These are phyloP conservation scores for Albugo candida DNA, from an alignment of 352 stramenopile species.

Conservation along the genomic window DNA sequence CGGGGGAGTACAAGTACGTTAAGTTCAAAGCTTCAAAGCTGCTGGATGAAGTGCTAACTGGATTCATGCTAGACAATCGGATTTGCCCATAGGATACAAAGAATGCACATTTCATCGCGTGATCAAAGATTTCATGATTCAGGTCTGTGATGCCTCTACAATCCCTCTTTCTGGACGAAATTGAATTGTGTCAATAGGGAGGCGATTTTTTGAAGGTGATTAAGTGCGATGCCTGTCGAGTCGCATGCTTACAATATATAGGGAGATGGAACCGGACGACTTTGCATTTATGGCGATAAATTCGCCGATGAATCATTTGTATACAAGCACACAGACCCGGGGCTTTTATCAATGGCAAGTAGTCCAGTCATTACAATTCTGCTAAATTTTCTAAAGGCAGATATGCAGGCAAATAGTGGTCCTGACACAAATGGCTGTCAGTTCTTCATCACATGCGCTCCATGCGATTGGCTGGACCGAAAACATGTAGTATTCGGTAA, in stretches of 20 bases:
- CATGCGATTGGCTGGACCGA: constrained; percentile 88
- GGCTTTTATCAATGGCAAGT: constrained; percentile 53
- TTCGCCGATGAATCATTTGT: constrained; percentile 70
- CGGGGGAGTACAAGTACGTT: constrained; percentile 84
- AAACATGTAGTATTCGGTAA: constrained; percentile 96
- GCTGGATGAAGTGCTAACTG: constrained; percentile 9
- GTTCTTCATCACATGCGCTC: constrained; percentile 90
- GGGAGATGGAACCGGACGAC: constrained; percentile 60
- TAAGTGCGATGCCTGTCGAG: constrained; percentile 1
- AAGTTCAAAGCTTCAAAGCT: constrained; percentile 4
- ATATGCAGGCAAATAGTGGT: constrained; percentile 80
- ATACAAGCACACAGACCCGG: constrained; percentile 64
- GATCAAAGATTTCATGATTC: constrained; percentile 86
- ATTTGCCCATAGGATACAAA: constrained; percentile 79
- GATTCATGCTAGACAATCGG: constrained; percentile 33
- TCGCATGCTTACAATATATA: constrained; percentile 6
- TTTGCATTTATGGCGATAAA: constrained; percentile 79
- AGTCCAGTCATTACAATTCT: background rate
- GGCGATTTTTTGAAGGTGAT: constrained; percentile 70
- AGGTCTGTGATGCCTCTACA: constrained; percentile 12
- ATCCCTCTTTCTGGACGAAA: background rate
- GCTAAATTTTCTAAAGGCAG: background rate
- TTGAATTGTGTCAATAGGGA: constrained; percentile 12
- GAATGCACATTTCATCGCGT: constrained; percentile 73
- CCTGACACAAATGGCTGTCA: constrained; percentile 87